These are phyloP conservation scores for Zoysia pacifica DNA, from an alignment of 176 grass and related monocot species.

Conservation along the genomic window DNA sequence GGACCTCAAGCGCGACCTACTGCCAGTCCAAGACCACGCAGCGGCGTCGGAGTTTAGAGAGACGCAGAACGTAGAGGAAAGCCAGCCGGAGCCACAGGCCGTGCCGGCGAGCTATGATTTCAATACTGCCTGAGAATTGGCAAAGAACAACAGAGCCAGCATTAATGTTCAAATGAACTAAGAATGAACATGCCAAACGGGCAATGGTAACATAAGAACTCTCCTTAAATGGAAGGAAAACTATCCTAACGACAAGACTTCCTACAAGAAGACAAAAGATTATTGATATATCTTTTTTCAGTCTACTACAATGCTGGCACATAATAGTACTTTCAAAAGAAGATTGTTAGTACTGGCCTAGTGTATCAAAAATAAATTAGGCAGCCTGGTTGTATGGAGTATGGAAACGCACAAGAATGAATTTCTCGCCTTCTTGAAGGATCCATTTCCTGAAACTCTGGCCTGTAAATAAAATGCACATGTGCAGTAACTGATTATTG, in stretches of 20 bases:
- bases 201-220: conserved; percentile 92
- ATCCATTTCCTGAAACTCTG: conserved; percentile 89
- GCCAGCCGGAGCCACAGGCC: not conserved
- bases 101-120: too few relatives aligned
- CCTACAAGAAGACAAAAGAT: conserved; percentile 49
- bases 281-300: conserved; percentile 15
- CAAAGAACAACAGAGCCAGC: not conserved
- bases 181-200: conserved; percentile 69
- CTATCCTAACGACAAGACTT: conserved; percentile 93
- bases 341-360: conserved; percentile 64
- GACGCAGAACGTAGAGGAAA: not conserved
- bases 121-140: too few relatives aligned
- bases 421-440: conserved; percentile 97
- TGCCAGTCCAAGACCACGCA: too few relatives aligned
- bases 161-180: conserved; percentile 33
- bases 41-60: not conserved
- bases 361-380: conserved; percentile 86
- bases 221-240: conserved; percentile 98
- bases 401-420: conserved; percentile 89
- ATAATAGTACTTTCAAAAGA: conserved; percentile 35
- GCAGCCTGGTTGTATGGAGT: conserved; percentile 98
- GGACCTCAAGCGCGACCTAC: not conserved
- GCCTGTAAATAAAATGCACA: conserved; percentile 95
- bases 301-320: conserved; percentile 4
- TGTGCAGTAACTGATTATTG: conserved; percentile 86